These are phyloP conservation scores for Spathaspora arborariae DNA, from an alignment of 805 yeast species.

Conservation along the genomic window DNA sequence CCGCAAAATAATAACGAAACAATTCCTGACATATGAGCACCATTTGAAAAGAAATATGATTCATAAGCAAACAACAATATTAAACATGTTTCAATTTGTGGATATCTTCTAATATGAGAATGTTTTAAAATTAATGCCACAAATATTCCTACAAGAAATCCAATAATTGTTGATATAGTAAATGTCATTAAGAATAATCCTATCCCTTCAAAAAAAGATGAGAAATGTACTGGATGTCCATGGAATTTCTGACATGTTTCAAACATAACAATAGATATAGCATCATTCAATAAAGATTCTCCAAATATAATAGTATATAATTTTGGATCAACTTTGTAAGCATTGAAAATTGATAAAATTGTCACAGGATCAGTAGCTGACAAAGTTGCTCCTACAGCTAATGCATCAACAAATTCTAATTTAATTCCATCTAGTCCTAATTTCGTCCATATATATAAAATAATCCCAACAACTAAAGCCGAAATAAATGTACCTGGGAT, in stretches of 20 bases:
- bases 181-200: constrained; percentile 92
- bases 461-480: constrained; percentile 84
- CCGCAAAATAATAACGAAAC: constrained; percentile 95
- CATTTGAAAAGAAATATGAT: constrained; percentile 95
- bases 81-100: constrained; percentile 95
- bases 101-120: constrained; percentile 87
- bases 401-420: constrained; percentile 93
- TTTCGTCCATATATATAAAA: constrained; percentile 85
- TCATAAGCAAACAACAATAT: constrained; percentile 90
- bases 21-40: constrained; percentile 99
- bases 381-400: constrained; percentile 95
- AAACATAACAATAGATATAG: constrained; percentile 97
- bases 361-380: constrained; percentile 99
- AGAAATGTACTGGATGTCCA: constrained; percentile 68
- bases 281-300: constrained; percentile 92
- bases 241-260: constrained; percentile 97
- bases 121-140: constrained; percentile 90
- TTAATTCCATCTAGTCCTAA: constrained; percentile 85
- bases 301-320: constrained; percentile 96
- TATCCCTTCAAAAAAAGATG: constrained; percentile 87
- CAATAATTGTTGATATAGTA: constrained; percentile 85
- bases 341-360: constrained; percentile 90
- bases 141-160: constrained; percentile 79
- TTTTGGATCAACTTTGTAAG: constrained; percentile 97
- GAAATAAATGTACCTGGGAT: constrained; percentile 95